These are phyloP conservation scores for Mycena alexandri DNA, from an alignment of 768 basidiomycete genomes.

Conservation along the genomic window DNA sequence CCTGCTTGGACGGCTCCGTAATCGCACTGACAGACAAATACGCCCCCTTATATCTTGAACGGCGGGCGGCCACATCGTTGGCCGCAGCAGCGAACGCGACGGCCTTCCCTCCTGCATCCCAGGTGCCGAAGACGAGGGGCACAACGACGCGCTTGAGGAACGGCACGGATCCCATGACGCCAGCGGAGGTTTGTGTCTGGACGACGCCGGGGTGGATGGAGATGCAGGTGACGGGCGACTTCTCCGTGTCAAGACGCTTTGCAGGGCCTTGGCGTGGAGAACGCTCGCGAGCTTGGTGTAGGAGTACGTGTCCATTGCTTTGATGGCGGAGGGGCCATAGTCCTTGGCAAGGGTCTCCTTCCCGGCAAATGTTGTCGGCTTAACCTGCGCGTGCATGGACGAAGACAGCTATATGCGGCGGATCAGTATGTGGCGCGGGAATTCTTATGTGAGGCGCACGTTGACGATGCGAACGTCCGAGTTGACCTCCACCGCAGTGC, in stretches of 20 bases:
- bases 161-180: slow-evolving; percentile 18
- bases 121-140: slow-evolving; percentile 36
- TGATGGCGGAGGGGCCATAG: too few species aligned
- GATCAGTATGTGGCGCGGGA: too few species aligned
- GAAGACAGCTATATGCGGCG: too few species aligned
- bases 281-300: slow-evolving; percentile 40
- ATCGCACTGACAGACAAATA: slow-evolving; percentile 44
- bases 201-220: slow-evolving; percentile 48
- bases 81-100: slow-evolving; percentile 47
- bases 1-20: slow-evolving; percentile 26
- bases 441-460: slow-evolving; percentile 45
- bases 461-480: slow-evolving; percentile 68
- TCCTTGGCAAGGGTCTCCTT: too few species aligned
- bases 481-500: slow-evolving; percentile 54
- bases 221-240: slow-evolving; percentile 43
- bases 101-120: slow-evolving; percentile 43
- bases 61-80: slow-evolving; percentile 36
- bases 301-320: not conserved
- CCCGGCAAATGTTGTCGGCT: too few species aligned
- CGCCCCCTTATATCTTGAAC: slow-evolving; percentile 46
- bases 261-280: slow-evolving; percentile 55
- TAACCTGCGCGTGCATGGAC: too few species aligned
- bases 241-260: slow-evolving; percentile 49
- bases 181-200: slow-evolving; percentile 37
- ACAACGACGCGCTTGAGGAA: slow-evolving; percentile 39